Base-by-base conservation (phyloP, 305 asterid genomes). In the Nicotiana rustica region DNA sequence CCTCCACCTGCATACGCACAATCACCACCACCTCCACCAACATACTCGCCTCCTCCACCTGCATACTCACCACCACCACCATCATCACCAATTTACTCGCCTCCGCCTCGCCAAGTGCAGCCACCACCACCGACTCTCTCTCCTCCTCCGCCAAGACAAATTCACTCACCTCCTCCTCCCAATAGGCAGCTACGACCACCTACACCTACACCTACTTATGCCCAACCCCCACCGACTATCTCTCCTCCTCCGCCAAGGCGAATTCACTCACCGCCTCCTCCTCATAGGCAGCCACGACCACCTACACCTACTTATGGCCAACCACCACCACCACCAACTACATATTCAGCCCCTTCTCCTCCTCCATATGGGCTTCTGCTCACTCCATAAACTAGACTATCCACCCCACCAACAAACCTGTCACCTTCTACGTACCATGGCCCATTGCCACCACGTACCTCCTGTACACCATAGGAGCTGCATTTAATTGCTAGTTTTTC, bases 271-370 rank as follows among this genome's bases (percentile, higher is more conserved):
- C 55, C 55, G 2, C 55, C 55, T 47, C 55, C 55, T 47, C 55
- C 55, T 10, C 55, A 47, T 8, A 10, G 55, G 55, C 55, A 47
- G 55, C 55, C 4, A 47, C 55, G 13, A 9, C 55, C 55, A 47
- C 55, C 55, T 7, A 47, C 55, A 17, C 29, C 82, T 67, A 31
- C 82, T 18, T 81, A 75, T 19, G 52, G 68, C 14, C 67, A 59
- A 9, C 55, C 55, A 47, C 55, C 55, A 25, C 29, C 36, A 70
- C 78, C 78, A 70, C n/a, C 19, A 2, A 44, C 60, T 70, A 70
- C 60, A 70, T 70, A 70, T 44, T 44, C 78, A 12, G 19, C 60
- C 5, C 77, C 17, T 38, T 41, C 33, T 44, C 38, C 64, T 17
- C 64, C 78, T 21, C 78, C 61, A 10, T 71, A 71, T 1, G 19